A percentile compares a stretch with the other conserved stretches of the same genome.
These are phyloP conservation scores for Macrocystidia cucumis DNA, from an alignment of 1,284 basidiomycete species.

Conservation along the genomic window DNA sequence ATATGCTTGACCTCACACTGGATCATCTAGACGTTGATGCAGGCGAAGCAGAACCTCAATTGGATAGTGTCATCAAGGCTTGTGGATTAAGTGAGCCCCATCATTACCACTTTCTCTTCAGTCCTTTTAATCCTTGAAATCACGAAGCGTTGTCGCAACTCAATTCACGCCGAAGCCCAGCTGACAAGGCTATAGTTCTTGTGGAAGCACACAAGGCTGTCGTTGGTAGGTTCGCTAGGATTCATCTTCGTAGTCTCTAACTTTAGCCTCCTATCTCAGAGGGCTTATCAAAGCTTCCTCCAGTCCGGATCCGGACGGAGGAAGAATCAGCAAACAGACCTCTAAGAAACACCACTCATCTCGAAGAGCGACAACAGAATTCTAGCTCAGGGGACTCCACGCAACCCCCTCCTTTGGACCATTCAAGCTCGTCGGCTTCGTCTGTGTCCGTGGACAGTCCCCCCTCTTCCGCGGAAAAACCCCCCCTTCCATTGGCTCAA, in stretches of 20 bases:
- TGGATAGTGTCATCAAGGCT: slow-evolving; percentile 50
- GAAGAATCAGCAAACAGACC: no score
- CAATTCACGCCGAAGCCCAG: slow-evolving; percentile 60
- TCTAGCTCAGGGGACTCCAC: no score
- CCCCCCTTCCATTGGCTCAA: no score
- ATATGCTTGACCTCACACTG: slow-evolving; percentile 80
- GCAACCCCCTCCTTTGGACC: no score
- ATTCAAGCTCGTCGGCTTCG: background rate
- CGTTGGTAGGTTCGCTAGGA: slow-evolving; percentile 50
- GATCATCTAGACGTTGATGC: slow-evolving; percentile 82
- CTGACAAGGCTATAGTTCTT: slow-evolving; percentile 73
- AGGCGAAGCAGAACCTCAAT: slow-evolving; percentile 34
- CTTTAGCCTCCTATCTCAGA: slow-evolving; percentile 34
- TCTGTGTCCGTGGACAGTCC: no score
- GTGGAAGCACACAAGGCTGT: slow-evolving; percentile 80
- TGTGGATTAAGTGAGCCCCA: slow-evolving; percentile 69
- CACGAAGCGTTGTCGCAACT: slow-evolving; percentile 67
- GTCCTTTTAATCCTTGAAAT: no score
- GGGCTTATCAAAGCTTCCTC: slow-evolving; percentile 60
- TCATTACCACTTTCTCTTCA: slow-evolving; percentile 7
- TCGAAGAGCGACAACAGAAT: no score
- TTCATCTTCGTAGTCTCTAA: background rate
- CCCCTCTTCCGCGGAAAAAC: no score
- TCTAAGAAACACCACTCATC: no score
- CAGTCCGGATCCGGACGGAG: slow-evolving; percentile 56